Percentiles rank a stretch among this genome's conserved stretches.
These are phyloP conservation scores for Coelastrella sp. DNA, from an alignment of 139 green algal species.

Conservation along the genomic window DNA sequence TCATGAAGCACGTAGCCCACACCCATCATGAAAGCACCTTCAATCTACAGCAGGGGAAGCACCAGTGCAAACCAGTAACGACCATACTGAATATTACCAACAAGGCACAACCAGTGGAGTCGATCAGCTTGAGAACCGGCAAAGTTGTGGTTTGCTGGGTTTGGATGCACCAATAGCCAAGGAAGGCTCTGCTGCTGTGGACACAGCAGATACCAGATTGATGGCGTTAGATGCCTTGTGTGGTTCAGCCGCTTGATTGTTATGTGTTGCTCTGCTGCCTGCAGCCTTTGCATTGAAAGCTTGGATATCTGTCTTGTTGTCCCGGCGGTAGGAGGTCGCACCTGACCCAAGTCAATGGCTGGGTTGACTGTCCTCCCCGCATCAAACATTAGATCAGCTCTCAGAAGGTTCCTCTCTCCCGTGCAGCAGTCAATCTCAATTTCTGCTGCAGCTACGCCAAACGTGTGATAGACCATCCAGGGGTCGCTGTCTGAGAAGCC, in stretches of 20 bases:
- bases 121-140: too few species aligned
- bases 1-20: constrained; percentile 41
- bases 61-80: not conserved
- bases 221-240: too few species aligned
- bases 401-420: constrained; percentile 31
- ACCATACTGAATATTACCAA: not conserved
- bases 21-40: constrained; percentile 45
- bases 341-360: constrained; percentile 43
- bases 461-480: constrained; percentile 25
- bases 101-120: too few species aligned
- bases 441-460: constrained; percentile 37
- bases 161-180: too few species aligned
- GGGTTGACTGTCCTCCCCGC: constrained; percentile 30
- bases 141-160: too few species aligned
- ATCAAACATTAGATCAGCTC: constrained; percentile 26
- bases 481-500: not conserved
- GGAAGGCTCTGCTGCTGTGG: too few species aligned
- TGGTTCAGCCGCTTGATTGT: too few species aligned
- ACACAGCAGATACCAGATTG: too few species aligned
- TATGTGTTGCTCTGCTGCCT: not conserved
- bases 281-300: not conserved
- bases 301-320: too few species aligned
- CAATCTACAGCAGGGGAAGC: constrained; percentile 23
- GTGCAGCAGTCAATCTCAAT: constrained; percentile 29
- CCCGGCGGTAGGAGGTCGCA: not conserved